Base-by-base conservation (phyloP, 1,139 yeast species). In the Candida tunisiensis region DNA sequence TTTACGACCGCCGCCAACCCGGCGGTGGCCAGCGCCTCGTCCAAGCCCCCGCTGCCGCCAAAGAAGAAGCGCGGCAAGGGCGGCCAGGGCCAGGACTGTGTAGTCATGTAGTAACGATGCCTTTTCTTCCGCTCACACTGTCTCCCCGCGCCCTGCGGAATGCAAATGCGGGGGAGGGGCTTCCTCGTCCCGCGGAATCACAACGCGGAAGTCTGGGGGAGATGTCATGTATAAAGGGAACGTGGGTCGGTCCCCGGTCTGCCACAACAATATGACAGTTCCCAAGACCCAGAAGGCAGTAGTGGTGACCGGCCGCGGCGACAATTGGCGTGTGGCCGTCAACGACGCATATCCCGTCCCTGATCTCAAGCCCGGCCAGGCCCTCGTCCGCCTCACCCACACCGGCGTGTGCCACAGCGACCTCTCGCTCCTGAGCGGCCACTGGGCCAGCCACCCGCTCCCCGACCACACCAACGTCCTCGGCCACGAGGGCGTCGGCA, bases 401-500 rank as follows among this genome's bases (percentile, higher is more conserved):
- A 36, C 53, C 11, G 60, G 60, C 5, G 51, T 53, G 18, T 54
- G 60, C 40, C 58, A 53, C 32, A 49, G 58, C 4, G 60, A 54
- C 28, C 39, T 72, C 48, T 79, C 71, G 52, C 75, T 75, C 36
- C 69, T 74, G 74, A 65, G 69, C 49, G 78, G 77, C 38, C 79
- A 72, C 52, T 72, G 77, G 77, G 75, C 77, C 32, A n/a, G n/a
- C n/a, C n/a, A n/a, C n/a, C n/a, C n/a, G n/a, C 51, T 69, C 41
- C 22, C 22, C 8, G 7, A 10, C 14, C 4, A 5, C 6, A 57
- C 56, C 30, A 65, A 72, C 38, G 79, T 74, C 29, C 83, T 82
- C 37, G 91, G 91, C 44, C 91, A 77, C 60, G 91, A 77, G 56
- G 88, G 88, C 57, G 83, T 85, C 21, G 91, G 91, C 54, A 68